Evolutionary conservation across 495 filamentous ascomycete genomes (phyloP).

Genomic region (Extremus antarcticus): DNA sequence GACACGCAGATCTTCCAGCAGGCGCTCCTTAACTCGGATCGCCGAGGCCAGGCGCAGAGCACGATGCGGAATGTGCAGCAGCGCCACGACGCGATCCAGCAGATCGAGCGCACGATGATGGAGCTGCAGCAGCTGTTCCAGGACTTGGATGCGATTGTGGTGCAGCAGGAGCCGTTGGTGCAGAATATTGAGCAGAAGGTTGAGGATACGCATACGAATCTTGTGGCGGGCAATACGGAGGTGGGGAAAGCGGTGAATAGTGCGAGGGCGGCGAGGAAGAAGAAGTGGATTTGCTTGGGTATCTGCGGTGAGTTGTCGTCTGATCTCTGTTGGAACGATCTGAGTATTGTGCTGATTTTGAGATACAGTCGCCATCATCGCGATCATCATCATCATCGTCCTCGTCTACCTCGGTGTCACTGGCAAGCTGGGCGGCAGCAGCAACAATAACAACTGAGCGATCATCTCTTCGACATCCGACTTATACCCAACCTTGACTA

Average conservation of each 20-base stretch:
- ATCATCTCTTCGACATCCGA: not conserved
- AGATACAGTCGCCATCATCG: constrained; percentile 11
- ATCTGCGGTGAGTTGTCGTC: constrained; percentile 34
- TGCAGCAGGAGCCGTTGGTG: constrained; percentile 71
- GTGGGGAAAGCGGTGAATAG: constrained; percentile 66
- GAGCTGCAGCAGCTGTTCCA: constrained; percentile 76
- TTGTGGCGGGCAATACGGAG: constrained; percentile 70
- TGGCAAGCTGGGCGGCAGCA: not conserved
- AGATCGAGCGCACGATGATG: constrained; percentile 79
- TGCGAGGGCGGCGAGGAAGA: constrained; percentile 68
- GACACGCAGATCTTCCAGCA: constrained; percentile 70
- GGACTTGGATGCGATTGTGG: constrained; percentile 69
- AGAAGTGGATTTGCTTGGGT: constrained; percentile 96
- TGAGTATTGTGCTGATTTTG: not conserved
- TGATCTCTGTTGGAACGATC: not conserved
- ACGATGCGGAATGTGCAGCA: constrained; percentile 65
- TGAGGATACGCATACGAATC: constrained; percentile 65
- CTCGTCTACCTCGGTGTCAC: constrained; percentile 8
- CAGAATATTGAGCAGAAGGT: constrained; percentile 69
- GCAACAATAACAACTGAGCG: not conserved
- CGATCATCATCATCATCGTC: constrained; percentile 17
- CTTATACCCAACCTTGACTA: not conserved
- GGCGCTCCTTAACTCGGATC: constrained; percentile 58
- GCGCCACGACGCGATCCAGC: constrained; percentile 79
- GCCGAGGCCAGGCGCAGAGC: constrained; percentile 67